Base-by-base conservation (phyloP, 2,329 filamentous ascomycete species). In the Westerdykella aurantiaca region DNA sequence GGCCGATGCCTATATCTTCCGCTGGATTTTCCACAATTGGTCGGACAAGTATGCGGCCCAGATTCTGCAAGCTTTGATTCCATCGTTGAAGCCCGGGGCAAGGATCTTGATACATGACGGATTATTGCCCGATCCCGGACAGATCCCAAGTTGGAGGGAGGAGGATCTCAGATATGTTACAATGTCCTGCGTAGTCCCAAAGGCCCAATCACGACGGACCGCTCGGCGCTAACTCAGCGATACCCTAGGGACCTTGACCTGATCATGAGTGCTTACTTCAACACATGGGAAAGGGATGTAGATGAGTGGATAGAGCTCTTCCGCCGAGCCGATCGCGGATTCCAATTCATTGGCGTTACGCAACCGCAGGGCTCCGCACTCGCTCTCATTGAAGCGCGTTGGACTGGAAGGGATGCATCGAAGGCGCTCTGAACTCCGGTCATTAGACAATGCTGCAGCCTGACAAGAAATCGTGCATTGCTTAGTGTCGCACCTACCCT, bases 11-110 rank as follows among this genome's bases (percentile, higher is more conserved):
- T 72, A 70, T 46, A 53, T 67, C 17, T 60, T 70, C 29, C 61
- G 69, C 18, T 62, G 58, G 47, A 60, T 69, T 10, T 49, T 71
- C 14, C 70, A 72, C 46, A 64, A 73, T 47, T 72, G 67, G 68
- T 50, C 59, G 5, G 65, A 69, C 44, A 53, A 57, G 34, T 50
- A 56, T 14, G 53, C 49, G 33, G 6, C 51, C n/a, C 45, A 46
- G 39, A 51, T 54, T 14, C 35, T 61, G 1, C 37, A 34, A 21
- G 48, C 44, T 2, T 35, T 55, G 31, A 44, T 49, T 12, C 53
- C 55, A 1, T 55, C 57, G 0, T 39, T 64, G 41, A 60, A 53
- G 41, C 39, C 39, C 4, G 56, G 51, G 6, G 46, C 57, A 10
- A 45, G 47, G 11, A 10, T 60, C n/a, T 17, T 60, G 5, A 41